Base-by-base conservation (phyloP, 1,139 yeast species). In the Pichia sp. region DNA sequence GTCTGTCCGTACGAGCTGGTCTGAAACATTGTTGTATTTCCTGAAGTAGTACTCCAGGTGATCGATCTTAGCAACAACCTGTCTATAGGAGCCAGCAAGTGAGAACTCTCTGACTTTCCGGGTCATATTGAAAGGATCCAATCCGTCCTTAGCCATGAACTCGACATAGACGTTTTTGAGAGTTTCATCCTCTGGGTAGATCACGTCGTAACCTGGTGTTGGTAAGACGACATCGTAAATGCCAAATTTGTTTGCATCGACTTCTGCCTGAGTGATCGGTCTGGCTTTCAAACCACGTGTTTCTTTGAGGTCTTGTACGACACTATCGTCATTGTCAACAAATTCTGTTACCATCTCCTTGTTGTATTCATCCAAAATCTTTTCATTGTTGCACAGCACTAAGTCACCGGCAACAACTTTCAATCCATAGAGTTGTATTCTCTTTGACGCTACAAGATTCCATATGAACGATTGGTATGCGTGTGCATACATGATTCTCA, bases 381-480 rank as follows among this genome's bases (percentile, higher is more conserved):
- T 64, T 3, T 60, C 64, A 41, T 71, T 74, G 31, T 76, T 79
- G 2, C 60, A 55, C 31, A 62, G 50, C 36, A 91, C 89, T 60
- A 95, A 74, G 66, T 95, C 99, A 23, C 99, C 99, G 44, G 74
- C 85, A 51, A 86, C 84, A 26, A 87, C 80, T 31, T 76, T 69
- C 57, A 80, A 64, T 1, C 98, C 98, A 69, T 77, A 85, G 53
- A 83, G 66, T 61, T 80, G 82, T 49, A 90, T 74, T 65, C 99
- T 78, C 61, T 80, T 81, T 51, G 95, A 85, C 0, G 91, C 95
- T 22, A 85, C 96, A 53, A 76, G 67, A 65, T 95, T 95, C 99
- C 99, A 95, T 42, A 95, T 79, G 63, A 85, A 93, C 57, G 97
- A 89, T 70, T 95, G 99, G 66, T 95, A 95, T 2, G 99, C 96